These are phyloP conservation scores for Filosporella fistucella DNA, from an alignment of 495 filamentous ascomycete genomes.

Conservation along the genomic window DNA sequence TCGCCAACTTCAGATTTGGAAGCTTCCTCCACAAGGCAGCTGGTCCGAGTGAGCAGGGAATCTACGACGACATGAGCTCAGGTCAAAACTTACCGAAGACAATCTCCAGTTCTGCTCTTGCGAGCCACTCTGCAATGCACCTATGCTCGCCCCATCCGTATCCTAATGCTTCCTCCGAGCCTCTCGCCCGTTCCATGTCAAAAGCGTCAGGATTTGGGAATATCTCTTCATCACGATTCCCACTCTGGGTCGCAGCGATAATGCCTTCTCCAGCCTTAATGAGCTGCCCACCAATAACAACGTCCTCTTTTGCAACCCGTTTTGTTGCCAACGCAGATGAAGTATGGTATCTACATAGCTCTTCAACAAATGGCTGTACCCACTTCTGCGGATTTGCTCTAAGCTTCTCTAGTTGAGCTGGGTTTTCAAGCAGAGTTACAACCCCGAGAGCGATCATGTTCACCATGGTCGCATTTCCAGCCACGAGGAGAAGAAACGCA, in stretches of 20 bases:
- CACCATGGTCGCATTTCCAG: too few relatives aligned
- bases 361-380: conserved; percentile 33
- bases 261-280: conserved; percentile 39
- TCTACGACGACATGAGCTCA: too few relatives aligned
- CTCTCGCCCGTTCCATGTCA: conserved; percentile 35
- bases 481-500: too few relatives aligned
- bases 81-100: too few relatives aligned
- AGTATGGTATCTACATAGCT: conserved; percentile 41
- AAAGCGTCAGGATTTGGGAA: conserved; percentile 35
- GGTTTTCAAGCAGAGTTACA: too few relatives aligned
- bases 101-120: conserved; percentile 35
- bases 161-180: conserved; percentile 31
- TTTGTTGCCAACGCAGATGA: conserved; percentile 37
- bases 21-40: too few relatives aligned
- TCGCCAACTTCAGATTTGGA: too few relatives aligned
- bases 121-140: conserved; percentile 38
- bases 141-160: conserved; percentile 40
- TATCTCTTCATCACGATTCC: conserved; percentile 40
- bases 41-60: too few relatives aligned
- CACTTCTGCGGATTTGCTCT: conserved; percentile 29
- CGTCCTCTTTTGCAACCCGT: conserved; percentile 37
- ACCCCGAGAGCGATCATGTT: too few relatives aligned
- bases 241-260: conserved; percentile 41
- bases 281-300: conserved; percentile 35
- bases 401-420: conserved; percentile 31